Base-by-base conservation (phyloP, 1,284 basidiomycete genomes). In the Polyporus tsugae region DNA sequence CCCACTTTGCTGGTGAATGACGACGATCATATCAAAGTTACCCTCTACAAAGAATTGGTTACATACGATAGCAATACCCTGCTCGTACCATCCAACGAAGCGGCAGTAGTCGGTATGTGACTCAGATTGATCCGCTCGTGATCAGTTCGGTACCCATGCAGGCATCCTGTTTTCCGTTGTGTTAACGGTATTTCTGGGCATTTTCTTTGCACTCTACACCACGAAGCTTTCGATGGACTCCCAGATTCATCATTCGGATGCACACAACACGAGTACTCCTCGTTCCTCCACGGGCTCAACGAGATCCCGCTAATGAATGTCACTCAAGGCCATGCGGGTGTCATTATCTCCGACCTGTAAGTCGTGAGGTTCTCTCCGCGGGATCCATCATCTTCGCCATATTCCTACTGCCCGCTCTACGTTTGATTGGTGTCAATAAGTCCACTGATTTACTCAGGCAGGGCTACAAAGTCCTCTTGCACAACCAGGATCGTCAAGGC, bases 311-410 rank as follows among this genome's bases (percentile, higher is more conserved):
- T 25, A 46, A 44, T 64, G 36, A 39, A 59, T 3, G 53, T 41
- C 33, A 11, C 15, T 10, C 17, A 33, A 86, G 86, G 86, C 46
- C 87, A 89, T 71, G 86, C 87, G 19, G 87, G 87, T 1, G 82
- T 82, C 62, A 82, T 88, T 64, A 71, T 89, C 4, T 86, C 85
- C 65, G 86, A 19, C 83, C 82, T 11, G 67, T 86, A 49, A 82
- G 81, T n/a, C 76, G 86, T 62, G 86, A 87, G 67, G 72, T 87
- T 4, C 76, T 88, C 33, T 80, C 81, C 1, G 39, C 74, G 6
- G 87, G 86, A 11, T 87, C 86, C 4, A 77, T 88, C n/a, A 80
- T 86, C 35, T 88, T 88, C 70, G 84, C 85, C 13, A 81, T 87
- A 38, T 84, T 77, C 65, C 82, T 36, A 81, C 82, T 22, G 86